Conservation (phyloP, 768 basidiomycete species). For the Crassisporium funariophilum region DNA sequence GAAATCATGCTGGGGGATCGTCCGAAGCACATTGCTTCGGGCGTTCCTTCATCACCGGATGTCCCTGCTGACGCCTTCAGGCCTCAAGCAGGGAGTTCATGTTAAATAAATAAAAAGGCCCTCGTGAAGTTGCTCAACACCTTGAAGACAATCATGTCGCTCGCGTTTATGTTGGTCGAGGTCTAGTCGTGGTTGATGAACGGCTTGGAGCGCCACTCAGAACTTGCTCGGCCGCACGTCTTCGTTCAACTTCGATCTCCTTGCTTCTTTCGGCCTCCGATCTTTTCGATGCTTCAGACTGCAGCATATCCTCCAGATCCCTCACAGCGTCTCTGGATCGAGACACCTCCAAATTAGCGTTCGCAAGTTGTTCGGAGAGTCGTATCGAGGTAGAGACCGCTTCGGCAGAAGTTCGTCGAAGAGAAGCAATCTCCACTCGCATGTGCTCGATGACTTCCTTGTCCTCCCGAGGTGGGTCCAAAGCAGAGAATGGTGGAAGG, state of each 20-base stretch:
- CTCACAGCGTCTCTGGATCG: constrained; percentile 56
- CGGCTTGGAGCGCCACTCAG: constrained; percentile 18
- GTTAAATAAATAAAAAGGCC: too few relatives aligned
- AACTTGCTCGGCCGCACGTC: constrained; percentile 30
- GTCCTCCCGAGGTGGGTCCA: constrained; percentile 40
- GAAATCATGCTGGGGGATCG: too few relatives aligned
- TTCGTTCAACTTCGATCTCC: constrained; percentile 55
- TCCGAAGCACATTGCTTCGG: too few relatives aligned
- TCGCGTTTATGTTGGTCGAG: constrained; percentile 13
- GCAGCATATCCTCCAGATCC: constrained; percentile 56
- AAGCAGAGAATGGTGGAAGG: constrained; percentile 46
- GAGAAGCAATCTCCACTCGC: constrained; percentile 62
- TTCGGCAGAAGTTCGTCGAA: constrained; percentile 70
- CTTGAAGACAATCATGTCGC: too few relatives aligned
- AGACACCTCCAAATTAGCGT: constrained; percentile 62
- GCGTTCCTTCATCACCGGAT: too few relatives aligned
- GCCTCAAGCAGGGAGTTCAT: too few relatives aligned
- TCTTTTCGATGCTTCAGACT: constrained; percentile 60
- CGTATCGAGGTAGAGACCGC: constrained; percentile 64
- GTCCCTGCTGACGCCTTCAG: too few relatives aligned
- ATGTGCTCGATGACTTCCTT: constrained; percentile 60
- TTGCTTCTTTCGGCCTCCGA: constrained; percentile 55
- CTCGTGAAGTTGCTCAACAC: too few relatives aligned
- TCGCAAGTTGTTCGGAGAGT: constrained; percentile 70
- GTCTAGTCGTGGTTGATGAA: constrained; percentile 15